A percentile compares a stretch with the other conserved stretches of the same genome.
These are phyloP conservation scores for Polyporus tsugae DNA, from an alignment of 1,284 basidiomycete species.

Conservation along the genomic window DNA sequence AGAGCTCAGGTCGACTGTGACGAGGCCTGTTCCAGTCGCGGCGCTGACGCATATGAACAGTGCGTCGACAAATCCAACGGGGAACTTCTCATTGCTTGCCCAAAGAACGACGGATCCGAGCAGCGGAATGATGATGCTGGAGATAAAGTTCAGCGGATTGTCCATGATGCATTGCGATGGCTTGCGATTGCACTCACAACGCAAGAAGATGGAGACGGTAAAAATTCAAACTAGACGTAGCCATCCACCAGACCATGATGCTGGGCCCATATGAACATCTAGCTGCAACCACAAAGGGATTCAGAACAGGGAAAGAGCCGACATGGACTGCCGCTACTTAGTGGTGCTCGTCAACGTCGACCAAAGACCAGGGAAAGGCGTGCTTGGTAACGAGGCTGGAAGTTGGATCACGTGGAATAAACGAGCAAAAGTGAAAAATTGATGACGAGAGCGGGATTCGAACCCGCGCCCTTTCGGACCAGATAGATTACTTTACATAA, in stretches of 20 bases:
- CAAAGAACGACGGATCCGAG: conserved; percentile 52
- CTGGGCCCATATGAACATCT: neutral
- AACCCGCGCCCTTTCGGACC: conserved; percentile 52
- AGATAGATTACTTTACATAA: conserved; percentile 24
- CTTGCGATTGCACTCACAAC: neutral
- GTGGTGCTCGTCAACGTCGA: neutral
- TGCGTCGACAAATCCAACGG: conserved; percentile 72
- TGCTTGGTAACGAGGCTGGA: too few relatives aligned
- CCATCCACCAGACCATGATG: neutral
- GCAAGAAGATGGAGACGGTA: neutral
- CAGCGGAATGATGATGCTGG: neutral
- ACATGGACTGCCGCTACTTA: neutral
- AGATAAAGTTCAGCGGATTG: conserved; percentile 45
- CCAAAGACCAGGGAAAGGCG: conserved; percentile 56
- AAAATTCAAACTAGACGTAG: neutral
- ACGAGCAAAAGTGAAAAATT: neutral
- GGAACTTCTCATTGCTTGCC: conserved; percentile 68
- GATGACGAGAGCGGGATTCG: conserved; percentile 51
- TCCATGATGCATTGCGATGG: neutral
- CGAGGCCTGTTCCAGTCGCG: conserved; percentile 81
- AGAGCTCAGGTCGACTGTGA: conserved; percentile 74
- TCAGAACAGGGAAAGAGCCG: neutral
- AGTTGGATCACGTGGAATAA: conserved; percentile 56
- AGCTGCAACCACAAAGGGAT: neutral
- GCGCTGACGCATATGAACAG: conserved; percentile 79